Conservation (phyloP, 345 rosid genomes). For the Euphorbia lathyris region DNA sequence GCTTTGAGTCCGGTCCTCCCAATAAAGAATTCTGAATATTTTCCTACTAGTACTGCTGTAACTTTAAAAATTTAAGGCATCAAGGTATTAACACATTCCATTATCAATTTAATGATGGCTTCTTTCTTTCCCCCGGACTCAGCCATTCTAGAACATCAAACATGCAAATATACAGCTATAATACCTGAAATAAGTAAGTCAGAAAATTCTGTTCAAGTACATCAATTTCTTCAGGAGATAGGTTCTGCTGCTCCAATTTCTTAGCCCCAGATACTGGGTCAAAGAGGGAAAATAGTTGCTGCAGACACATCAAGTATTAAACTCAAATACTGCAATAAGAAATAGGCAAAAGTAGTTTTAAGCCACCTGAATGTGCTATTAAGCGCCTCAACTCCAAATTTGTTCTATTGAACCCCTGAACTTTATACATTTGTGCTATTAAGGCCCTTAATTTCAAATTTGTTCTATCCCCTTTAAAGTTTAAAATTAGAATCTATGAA, state of each 20-base stretch:
- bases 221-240: conserved; percentile 65
- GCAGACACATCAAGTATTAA: conserved; percentile 24
- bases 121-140: background rate
- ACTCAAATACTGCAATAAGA: background rate
- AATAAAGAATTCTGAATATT: background rate
- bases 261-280: conserved; percentile 82
- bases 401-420: too few relatives aligned
- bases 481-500: too few relatives aligned
- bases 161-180: background rate
- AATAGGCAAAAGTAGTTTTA: too few relatives aligned
- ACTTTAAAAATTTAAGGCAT: background rate
- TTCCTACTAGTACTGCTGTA: background rate
- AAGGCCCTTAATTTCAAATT: too few relatives aligned
- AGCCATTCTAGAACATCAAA: background rate
- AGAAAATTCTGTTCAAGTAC: conserved; percentile 90
- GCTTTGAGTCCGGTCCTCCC: background rate
- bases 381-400: too few relatives aligned
- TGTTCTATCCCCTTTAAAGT: too few relatives aligned
- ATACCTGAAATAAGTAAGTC: conserved; percentile 83
- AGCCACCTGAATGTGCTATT: too few relatives aligned
- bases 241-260: conserved; percentile 79
- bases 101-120: conserved; percentile 1
- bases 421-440: too few relatives aligned
- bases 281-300: conserved; percentile 96
- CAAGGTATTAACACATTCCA: background rate